Conservation (phyloP, 1,284 basidiomycete genomes). For the Schizophyllum commune region DNA sequence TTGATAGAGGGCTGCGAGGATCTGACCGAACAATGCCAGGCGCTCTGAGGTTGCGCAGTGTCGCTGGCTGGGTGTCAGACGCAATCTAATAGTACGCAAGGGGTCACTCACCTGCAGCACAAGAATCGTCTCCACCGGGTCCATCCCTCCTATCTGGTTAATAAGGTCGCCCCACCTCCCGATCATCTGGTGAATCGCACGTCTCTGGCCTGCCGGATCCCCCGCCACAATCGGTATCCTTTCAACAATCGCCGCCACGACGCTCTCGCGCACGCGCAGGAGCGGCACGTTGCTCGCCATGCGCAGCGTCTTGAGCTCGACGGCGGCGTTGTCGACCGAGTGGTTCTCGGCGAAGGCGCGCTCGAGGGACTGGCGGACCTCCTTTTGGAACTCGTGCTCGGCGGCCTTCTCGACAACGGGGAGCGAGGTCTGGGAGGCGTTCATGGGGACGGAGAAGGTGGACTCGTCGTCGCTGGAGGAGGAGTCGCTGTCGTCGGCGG, state of each 20-base stretch:
- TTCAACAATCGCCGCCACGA: slow-evolving; percentile 67
- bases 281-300: slow-evolving; percentile 91
- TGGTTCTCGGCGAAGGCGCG: slow-evolving; percentile 89
- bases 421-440: slow-evolving; percentile 15
- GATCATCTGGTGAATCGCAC: slow-evolving; percentile 52
- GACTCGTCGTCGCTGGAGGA: slow-evolving; percentile 24
- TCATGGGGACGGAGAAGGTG: slow-evolving; percentile 20
- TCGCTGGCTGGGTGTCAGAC: slow-evolving; percentile 28
- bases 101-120: slow-evolving; percentile 52
- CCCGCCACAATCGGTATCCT: slow-evolving; percentile 51
- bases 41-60: slow-evolving; percentile 58
- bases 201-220: slow-evolving; percentile 45
- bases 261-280: slow-evolving; percentile 69
- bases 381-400: slow-evolving; percentile 67
- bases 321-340: slow-evolving; percentile 84
- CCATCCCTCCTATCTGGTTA: slow-evolving; percentile 66
- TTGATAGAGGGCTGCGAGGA: slow-evolving; percentile 71
- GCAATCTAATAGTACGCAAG: neutral
- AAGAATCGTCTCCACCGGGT: slow-evolving; percentile 65
- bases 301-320: slow-evolving; percentile 88
- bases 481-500: slow-evolving; percentile 27
- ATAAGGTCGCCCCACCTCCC: slow-evolving; percentile 68
- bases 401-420: slow-evolving; percentile 36
- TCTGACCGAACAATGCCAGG: slow-evolving; percentile 63
- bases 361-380: slow-evolving; percentile 76